These are phyloP conservation scores for Clitopilus hobsonii DNA, from an alignment of 768 basidiomycete species.

Conservation along the genomic window DNA sequence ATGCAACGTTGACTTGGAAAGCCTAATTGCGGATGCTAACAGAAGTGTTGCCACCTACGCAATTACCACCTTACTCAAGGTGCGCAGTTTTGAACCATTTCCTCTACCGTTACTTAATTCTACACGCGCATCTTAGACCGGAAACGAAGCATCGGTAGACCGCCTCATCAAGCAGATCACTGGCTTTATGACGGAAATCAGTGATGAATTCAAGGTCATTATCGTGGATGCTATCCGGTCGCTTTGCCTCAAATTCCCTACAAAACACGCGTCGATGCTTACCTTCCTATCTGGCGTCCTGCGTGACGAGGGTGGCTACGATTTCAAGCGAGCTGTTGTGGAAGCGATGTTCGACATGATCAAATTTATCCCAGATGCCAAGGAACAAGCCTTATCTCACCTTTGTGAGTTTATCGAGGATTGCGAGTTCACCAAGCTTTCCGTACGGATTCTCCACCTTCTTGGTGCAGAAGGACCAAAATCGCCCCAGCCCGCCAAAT, in stretches of 20 bases:
- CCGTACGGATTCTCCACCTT: slow-evolving; percentile 92
- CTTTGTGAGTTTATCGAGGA: slow-evolving; percentile 99
- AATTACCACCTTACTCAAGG: slow-evolving; percentile 97
- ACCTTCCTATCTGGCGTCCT: slow-evolving; percentile 95
- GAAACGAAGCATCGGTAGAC: slow-evolving; percentile 98
- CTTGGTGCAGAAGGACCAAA: slow-evolving; percentile 96
- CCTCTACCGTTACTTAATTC: background rate
- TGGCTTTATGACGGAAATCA: slow-evolving; percentile 98
- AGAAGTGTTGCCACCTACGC: slow-evolving; percentile 97
- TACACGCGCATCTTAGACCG: slow-evolving; percentile 56
- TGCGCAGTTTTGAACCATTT: slow-evolving; percentile 19
- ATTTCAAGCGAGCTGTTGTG: slow-evolving; percentile 98
- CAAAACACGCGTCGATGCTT: slow-evolving; percentile 96
- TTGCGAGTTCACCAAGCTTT: slow-evolving; percentile 99
- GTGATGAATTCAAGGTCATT: slow-evolving; percentile 99
- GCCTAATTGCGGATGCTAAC: slow-evolving; percentile 92
- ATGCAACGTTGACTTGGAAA: slow-evolving; percentile 96
- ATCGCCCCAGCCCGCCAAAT: slow-evolving; percentile 94
- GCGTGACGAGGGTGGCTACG: slow-evolving; percentile 97
- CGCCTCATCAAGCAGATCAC: slow-evolving; percentile 99
- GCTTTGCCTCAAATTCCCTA: slow-evolving; percentile 96
- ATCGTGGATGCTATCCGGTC: slow-evolving; percentile 98
- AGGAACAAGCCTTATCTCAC: slow-evolving; percentile 96
- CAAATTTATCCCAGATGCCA: slow-evolving; percentile 92
- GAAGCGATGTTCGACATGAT: slow-evolving; percentile 99